A percentile compares a stretch with the other conserved stretches of the same genome.
These are phyloP conservation scores for Cairneyella variabilis DNA, from an alignment of 495 filamentous ascomycete species.

Conservation along the genomic window DNA sequence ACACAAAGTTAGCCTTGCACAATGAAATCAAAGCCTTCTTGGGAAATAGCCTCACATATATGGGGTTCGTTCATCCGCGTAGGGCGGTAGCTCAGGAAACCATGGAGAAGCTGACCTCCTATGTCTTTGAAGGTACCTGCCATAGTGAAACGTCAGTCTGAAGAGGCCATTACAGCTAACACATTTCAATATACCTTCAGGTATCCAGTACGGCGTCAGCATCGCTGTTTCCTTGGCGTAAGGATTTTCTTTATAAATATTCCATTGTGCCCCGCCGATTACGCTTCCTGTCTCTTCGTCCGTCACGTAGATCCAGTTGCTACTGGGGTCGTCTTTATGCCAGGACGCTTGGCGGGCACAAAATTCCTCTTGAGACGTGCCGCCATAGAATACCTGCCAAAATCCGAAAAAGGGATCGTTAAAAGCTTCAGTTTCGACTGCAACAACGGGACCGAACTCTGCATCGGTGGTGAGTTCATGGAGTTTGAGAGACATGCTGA, in stretches of 20 bases:
- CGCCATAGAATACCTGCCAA: constrained; percentile 25
- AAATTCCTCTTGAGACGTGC: constrained; percentile 23
- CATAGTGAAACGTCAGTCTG: neutral
- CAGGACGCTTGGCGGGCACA: constrained; percentile 17
- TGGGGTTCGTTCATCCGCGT: constrained; percentile 32
- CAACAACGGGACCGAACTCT: constrained; percentile 21
- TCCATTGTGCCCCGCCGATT: constrained; percentile 32
- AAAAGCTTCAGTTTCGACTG: constrained; percentile 18
- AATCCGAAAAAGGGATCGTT: constrained; percentile 24
- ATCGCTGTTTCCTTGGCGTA: constrained; percentile 15
- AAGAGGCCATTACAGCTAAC: neutral
- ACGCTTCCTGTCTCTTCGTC: constrained; percentile 34
- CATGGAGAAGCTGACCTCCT: constrained; percentile 28
- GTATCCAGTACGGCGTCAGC: constrained; percentile 31
- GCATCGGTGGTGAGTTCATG: constrained; percentile 26
- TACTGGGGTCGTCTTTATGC: constrained; percentile 24
- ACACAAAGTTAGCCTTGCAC: constrained; percentile 2
- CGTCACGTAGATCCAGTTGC: constrained; percentile 33
- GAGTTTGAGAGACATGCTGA: constrained; percentile 26
- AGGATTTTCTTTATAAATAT: constrained; percentile 29
- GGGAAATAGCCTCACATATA: constrained; percentile 25
- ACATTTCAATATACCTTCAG: constrained; percentile 30
- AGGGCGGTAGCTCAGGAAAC: constrained; percentile 29
- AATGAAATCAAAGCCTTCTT: constrained; percentile 5
- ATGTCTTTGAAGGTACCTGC: constrained; percentile 26